Evolutionary conservation across 768 basidiomycete genomes (phyloP), one percentile per base, ranked within the genome.

Genomic region (Pleurotus eryngii): DNA sequence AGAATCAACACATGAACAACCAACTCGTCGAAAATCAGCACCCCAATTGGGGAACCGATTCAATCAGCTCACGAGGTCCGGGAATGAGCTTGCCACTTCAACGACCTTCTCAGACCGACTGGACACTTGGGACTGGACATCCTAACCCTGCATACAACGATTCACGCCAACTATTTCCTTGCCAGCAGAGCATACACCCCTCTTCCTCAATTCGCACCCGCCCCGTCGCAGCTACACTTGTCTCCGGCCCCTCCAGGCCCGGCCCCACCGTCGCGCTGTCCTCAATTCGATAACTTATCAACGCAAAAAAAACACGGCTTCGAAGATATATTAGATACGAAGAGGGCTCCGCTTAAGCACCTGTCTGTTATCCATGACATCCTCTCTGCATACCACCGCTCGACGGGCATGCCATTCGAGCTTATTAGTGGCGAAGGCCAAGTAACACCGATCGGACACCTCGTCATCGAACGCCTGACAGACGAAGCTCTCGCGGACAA

Each of bases 401-500:
- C 38, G 26, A 24, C 51, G 4, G 15, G 26, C 37, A 39, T 11
- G 11, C 39, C 51, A 12, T 54, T 54, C 39, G 5, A n/a, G 14
- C 51, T 54, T 38, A 40, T 54, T 26, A 14, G 37, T 22, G 2
- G 11, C 12, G 39, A 54, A 11, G 51, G 51, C 5, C 6, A n/a
- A 11, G 18, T 39, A 3, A 40, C 51, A 6, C 7, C 51, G 3
- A n/a, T 54, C 24, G 51, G 51, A 6, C 51, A 17, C 17, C 35
- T 54, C 51, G 51, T 76, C 40, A 60, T 71, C 46, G 64, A 67
- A 22, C 65, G 65, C 20, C 61, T 78, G 57, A 62, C 76, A 6
- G 70, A 75, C 57, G 70, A 72, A 35, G 64, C 62, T 9, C 62
- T 79, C 40, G 68, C 65, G 4, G 58, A 56, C 35, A 64, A 65